A percentile compares a stretch with the other conserved stretches of the same genome.
Evolutionary conservation across 2,329 filamentous ascomycete species (phyloP).

Genomic region (Colletotrichum gloeosporioides): DNA sequence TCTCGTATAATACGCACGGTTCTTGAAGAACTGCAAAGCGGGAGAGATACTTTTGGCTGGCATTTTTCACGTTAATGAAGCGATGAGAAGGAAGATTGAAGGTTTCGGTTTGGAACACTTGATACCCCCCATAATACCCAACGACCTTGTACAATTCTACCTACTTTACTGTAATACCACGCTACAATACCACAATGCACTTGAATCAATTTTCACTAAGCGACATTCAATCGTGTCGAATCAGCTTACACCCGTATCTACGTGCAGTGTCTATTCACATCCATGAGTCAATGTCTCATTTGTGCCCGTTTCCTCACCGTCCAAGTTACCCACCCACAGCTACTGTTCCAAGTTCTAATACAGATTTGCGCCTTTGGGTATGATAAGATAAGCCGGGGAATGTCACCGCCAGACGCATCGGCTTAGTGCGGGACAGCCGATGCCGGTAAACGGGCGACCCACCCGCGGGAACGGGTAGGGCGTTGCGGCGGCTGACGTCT

Average conservation of each 20-base stretch:
- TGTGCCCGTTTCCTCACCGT: background rate
- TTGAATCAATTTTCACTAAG: background rate
- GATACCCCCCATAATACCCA: constrained; percentile 11
- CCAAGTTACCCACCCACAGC: accelerated
- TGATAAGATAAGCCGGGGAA: background rate
- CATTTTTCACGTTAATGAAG: background rate
- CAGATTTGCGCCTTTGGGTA: background rate
- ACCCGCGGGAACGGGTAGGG: background rate
- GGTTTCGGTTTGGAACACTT: background rate
- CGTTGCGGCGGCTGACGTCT: background rate
- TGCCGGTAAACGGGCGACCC: background rate
- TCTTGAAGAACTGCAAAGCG: background rate
- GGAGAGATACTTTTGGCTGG: background rate
- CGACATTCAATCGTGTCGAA: background rate
- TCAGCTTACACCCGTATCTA: too few species aligned
- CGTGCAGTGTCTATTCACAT: too few species aligned
- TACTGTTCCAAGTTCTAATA: accelerated
- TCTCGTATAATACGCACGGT: too few species aligned
- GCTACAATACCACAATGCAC: background rate
- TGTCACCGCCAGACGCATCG: background rate
- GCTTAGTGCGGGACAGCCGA: background rate
- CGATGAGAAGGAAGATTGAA: background rate
- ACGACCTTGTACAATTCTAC: background rate
- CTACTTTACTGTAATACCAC: background rate
- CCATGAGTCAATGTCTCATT: too few species aligned